Evolutionary conservation across 2,329 filamentous ascomycete genomes (phyloP).

Genomic region (Aspergillus glaucus): DNA sequence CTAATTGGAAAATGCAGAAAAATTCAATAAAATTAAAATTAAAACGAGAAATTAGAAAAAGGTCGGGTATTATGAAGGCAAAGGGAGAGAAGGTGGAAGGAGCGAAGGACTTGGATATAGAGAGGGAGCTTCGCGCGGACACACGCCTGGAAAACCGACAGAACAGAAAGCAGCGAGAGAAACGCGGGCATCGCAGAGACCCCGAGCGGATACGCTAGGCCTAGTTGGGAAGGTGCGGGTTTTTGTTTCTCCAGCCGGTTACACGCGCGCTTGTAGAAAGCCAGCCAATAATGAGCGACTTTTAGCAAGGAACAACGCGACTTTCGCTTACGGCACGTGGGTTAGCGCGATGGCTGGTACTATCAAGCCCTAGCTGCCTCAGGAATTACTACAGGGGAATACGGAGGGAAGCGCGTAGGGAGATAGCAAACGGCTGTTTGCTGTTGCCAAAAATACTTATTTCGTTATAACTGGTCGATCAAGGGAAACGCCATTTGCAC

Average conservation of each 20-base stretch:
- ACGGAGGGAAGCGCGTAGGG: background rate
- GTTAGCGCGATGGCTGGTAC: conserved; percentile 2
- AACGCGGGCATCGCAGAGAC: conserved; percentile 36
- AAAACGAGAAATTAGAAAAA: conserved; percentile 11
- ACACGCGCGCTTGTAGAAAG: conserved; percentile 8
- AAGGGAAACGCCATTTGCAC: conserved; percentile 38
- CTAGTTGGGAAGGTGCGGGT: conserved; percentile 22
- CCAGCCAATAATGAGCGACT: background rate
- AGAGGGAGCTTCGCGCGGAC: conserved; percentile 24
- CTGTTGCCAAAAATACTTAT: conserved; percentile 23
- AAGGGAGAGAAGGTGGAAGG: conserved; percentile 10
- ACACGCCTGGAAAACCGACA: conserved; percentile 22
- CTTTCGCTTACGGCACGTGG: background rate
- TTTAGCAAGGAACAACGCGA: background rate
- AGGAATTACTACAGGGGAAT: background rate
- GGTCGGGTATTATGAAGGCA: conserved; percentile 5
- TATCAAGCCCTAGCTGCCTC: background rate
- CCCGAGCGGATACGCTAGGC: conserved; percentile 31
- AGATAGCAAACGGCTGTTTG: background rate
- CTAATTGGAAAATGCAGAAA: conserved; percentile 5
- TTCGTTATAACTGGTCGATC: conserved; percentile 24
- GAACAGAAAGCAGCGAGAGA: conserved; percentile 20
- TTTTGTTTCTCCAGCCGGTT: conserved; percentile 24
- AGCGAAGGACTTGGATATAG: conserved; percentile 4
- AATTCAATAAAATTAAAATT: conserved; percentile 10